Evolutionary conservation across 148 eudicot species (phyloP), one percentile per base, ranked within the genome.

Genomic region (Simmondsia chinensis): DNA sequence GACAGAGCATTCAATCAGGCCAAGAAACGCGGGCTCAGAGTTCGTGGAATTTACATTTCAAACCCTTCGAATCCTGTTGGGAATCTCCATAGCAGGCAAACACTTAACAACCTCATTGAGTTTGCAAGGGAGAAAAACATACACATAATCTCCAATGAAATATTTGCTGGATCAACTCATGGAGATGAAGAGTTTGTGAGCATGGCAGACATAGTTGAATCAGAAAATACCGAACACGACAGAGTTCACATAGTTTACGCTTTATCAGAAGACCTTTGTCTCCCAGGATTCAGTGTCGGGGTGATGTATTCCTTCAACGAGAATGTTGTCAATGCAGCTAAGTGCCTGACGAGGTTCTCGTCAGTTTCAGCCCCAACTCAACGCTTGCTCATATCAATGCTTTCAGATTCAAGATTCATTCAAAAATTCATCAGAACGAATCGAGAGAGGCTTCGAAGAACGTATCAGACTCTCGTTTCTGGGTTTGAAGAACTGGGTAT

Each of bases 121-220:
- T 89, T 89, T 20, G 97, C 95, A 25, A 69, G 74, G 0, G 93
- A 89, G 65, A 89, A 89, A 66, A 78, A 89, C 68, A 81, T 89
- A 43, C 97, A 84, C 60, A 59, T 89, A 6, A 89, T 89, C 36
- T 81, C 76, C 8, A 70, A 71, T 15, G 95, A 89, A 55, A 62
- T 61, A 21, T 69, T 80, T 39, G 61, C 56, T 2, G 79, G 79
- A 3, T 69, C 83, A 44, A 50, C 56, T 42, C 68, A 65, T 34
- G 69, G 65, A 44, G 47, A 53, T 32, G 72, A 75, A 30, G 77
- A 81, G 41, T 81, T 89, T 47, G 54, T 72, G 44, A 80, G 87
- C 64, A 54, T 84, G 64, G 87, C 84, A 20, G 84, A 89, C 45
- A 66, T 84, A 27, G 40, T 80, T n/a, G 87, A 74, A 40, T 63